These are phyloP conservation scores for Flaveria sonorensis DNA, from an alignment of 129 eudicot species.

Conservation along the genomic window DNA sequence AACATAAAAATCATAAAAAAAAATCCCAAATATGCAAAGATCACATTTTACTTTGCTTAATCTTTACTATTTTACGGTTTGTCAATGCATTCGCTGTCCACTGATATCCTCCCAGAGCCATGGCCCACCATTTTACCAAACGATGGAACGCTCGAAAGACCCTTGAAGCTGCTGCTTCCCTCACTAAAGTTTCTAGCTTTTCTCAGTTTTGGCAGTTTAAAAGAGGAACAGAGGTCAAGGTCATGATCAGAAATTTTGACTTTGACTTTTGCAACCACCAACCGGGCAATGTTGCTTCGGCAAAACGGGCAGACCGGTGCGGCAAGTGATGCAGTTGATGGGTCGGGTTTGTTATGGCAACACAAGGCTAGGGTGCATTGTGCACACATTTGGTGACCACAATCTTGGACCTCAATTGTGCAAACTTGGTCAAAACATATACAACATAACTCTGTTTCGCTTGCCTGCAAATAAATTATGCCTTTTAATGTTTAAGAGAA, in stretches of 20 bases:
- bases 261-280: constrained; percentile 49
- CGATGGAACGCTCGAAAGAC: constrained; percentile 40
- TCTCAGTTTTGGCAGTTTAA: constrained; percentile 32
- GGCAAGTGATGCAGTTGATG: not conserved
- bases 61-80: not conserved
- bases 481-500: too few species aligned
- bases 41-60: too few species aligned
- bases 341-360: not conserved
- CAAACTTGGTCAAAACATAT: constrained; percentile 51
- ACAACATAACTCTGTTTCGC: constrained; percentile 61
- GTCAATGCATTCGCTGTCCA: not conserved
- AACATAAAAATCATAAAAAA: too few species aligned
- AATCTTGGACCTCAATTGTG: not conserved
- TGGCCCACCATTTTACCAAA: constrained; percentile 45
- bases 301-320: constrained; percentile 64
- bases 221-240: not conserved
- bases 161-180: constrained; percentile 63
- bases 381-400: constrained; percentile 56
- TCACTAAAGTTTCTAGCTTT: constrained; percentile 46
- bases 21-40: too few species aligned
- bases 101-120: constrained; percentile 10
- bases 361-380: constrained; percentile 48
- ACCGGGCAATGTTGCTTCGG: constrained; percentile 55
- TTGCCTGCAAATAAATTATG: constrained; percentile 32
- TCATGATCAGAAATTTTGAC: not conserved